phyloP scores from a whole-genome alignment of 2,329 filamentous ascomycete species.

The Coniochaeta sp. region DNA sequence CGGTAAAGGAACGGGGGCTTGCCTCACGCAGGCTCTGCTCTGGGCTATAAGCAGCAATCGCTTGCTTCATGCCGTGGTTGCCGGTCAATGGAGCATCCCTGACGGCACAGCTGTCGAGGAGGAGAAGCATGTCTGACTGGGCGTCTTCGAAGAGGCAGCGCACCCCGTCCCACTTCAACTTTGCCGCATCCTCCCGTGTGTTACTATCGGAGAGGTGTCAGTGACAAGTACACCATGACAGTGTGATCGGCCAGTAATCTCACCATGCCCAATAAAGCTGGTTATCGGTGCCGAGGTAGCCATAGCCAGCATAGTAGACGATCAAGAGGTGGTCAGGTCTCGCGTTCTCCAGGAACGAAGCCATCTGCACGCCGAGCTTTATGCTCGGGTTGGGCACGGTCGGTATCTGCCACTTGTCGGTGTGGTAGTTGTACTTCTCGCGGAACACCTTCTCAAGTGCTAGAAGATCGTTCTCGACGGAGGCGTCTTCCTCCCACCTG shows the following conservation, averaged over 20 bases:
- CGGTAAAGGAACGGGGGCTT: slow-evolving; percentile 50
- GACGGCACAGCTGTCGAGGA: slow-evolving; percentile 56
- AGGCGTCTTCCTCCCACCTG: slow-evolving; percentile 55
- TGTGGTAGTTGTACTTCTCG: slow-evolving; percentile 54
- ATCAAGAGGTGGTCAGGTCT: slow-evolving; percentile 54
- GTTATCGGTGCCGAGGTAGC: slow-evolving; percentile 50
- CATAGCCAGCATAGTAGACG: slow-evolving; percentile 58
- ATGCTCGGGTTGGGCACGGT: slow-evolving; percentile 50
- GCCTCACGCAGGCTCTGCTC: slow-evolving; percentile 41
- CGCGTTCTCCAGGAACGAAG: slow-evolving; percentile 51
- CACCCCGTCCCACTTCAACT: slow-evolving; percentile 57
- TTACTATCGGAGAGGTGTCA: slow-evolving; percentile 36
- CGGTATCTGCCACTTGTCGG: slow-evolving; percentile 55
- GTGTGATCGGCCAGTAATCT: slow-evolving; percentile 23
- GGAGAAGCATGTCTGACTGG: slow-evolving; percentile 54
- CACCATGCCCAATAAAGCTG: slow-evolving; percentile 63
- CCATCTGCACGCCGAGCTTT: slow-evolving; percentile 55
- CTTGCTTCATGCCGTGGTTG: slow-evolving; percentile 53
- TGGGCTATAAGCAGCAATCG: slow-evolving; percentile 51
- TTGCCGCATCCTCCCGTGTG: slow-evolving; percentile 48
- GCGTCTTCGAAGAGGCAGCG: slow-evolving; percentile 56
- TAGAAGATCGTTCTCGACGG: slow-evolving; percentile 44
- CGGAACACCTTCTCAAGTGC: slow-evolving; percentile 51
- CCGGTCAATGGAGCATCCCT: slow-evolving; percentile 42
- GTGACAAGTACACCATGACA: slow-evolving; percentile 4